phyloP scores from a whole-genome alignment of 495 filamentous ascomycete species.

The Penicillium atrosanguineum region DNA sequence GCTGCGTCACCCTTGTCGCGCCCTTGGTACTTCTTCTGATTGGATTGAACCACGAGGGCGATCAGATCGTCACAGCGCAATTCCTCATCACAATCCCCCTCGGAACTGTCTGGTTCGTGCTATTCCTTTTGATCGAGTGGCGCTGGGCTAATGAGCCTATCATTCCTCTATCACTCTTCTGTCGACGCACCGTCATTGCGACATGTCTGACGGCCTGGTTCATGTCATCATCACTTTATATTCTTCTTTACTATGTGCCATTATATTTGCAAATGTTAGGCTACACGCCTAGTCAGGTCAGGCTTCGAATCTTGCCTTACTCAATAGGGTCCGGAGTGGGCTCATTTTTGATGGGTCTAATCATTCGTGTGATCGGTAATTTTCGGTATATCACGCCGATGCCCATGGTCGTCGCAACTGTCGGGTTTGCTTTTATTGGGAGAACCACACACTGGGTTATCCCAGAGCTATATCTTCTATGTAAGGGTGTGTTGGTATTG shows the following conservation, averaged over 20 bases:
- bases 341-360: constrained; percentile 10
- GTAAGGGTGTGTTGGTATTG: constrained; percentile 13
- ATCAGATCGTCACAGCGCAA: neutral
- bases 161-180: constrained; percentile 13
- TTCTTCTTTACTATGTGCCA: constrained; percentile 14
- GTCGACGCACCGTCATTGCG: constrained; percentile 11
- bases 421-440: constrained; percentile 3
- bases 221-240: constrained; percentile 13
- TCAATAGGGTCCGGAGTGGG: constrained; percentile 11
- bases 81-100: constrained; percentile 2
- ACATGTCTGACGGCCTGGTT: constrained; percentile 19
- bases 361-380: constrained; percentile 6
- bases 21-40: constrained; percentile 10
- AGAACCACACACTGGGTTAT: constrained; percentile 3
- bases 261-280: constrained; percentile 15
- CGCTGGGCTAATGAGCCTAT: constrained; percentile 16
- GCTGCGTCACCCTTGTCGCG: constrained; percentile 9
- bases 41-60: constrained; percentile 13
- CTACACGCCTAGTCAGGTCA: constrained; percentile 10
- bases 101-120: neutral
- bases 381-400: constrained; percentile 9
- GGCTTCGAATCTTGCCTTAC: constrained; percentile 10
- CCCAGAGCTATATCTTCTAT: constrained; percentile 12
- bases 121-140: constrained; percentile 11
- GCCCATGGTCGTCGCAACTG: constrained; percentile 2